These are phyloP conservation scores for Sphagnum tenellum DNA, from an alignment of 225 moss, liverwort and hornwort species.

Conservation along the genomic window DNA sequence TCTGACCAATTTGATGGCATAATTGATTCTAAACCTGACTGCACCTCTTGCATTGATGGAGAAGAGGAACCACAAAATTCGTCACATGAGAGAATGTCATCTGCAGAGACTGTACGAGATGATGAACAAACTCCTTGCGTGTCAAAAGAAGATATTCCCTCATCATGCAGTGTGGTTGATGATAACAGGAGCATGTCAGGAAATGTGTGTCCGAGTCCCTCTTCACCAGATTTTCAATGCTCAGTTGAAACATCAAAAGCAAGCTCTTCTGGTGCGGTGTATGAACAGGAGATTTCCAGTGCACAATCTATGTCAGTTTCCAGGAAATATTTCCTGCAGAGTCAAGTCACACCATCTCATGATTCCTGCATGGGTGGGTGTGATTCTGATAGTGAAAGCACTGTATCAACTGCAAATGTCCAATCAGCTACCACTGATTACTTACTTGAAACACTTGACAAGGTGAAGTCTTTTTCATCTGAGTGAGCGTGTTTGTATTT, in stretches of 20 bases:
- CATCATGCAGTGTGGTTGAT: not conserved
- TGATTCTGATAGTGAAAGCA: conserved; percentile 27
- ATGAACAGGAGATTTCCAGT: not conserved
- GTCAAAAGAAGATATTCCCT: too few species aligned
- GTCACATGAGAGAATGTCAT: not conserved
- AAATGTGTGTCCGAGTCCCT: conserved; percentile 17
- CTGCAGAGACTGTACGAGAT: too few species aligned
- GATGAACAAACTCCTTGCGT: too few species aligned
- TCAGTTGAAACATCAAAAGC: not conserved
- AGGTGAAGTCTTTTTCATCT: conserved; percentile 11
- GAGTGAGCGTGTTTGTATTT: too few species aligned
- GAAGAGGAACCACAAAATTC: too few species aligned
- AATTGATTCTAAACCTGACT: not conserved
- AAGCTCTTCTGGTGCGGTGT: conserved; percentile 5
- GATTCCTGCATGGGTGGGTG: conserved; percentile 2
- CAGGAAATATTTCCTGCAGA: conserved; percentile 45
- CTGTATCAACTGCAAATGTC: conserved; percentile 17
- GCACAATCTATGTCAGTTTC: conserved; percentile 24
- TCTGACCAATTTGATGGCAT: conserved; percentile 7
- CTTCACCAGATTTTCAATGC: conserved; percentile 9
- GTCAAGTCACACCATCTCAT: conserved; percentile 12
- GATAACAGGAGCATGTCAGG: conserved; percentile 7
- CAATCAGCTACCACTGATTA: conserved; percentile 7
- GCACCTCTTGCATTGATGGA: too few species aligned
- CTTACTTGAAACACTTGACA: conserved; percentile 11